Conservation (phyloP, 2,329 filamentous ascomycete species). For the Fusarium gaditjirri region DNA sequence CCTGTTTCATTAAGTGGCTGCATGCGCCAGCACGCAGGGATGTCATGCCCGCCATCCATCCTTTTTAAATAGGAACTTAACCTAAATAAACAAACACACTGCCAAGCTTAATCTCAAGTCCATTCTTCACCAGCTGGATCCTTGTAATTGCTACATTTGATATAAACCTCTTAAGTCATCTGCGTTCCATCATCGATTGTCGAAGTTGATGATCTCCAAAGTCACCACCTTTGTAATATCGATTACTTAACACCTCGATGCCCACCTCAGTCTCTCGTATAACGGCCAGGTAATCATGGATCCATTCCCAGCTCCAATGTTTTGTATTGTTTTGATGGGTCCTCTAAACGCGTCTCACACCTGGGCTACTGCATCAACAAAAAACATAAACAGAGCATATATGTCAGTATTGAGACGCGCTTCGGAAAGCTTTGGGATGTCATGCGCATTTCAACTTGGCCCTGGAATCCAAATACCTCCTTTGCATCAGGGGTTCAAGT, state of each 20-base stretch:
- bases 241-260: neutral
- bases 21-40: constrained; percentile 45
- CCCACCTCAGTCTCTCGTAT: constrained; percentile 10
- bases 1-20: constrained; percentile 48
- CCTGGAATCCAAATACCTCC: neutral
- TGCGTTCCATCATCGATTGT: constrained; percentile 32
- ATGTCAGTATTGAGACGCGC: constrained; percentile 15
- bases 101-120: constrained; percentile 43
- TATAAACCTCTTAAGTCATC: constrained; percentile 25
- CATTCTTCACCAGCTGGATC: constrained; percentile 36
- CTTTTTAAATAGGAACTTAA: constrained; percentile 38
- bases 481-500: neutral
- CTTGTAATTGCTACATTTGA: constrained; percentile 25
- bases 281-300: constrained; percentile 11
- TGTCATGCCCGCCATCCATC: constrained; percentile 45
- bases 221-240: neutral
- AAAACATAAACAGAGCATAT: constrained; percentile 31
- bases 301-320: constrained; percentile 20
- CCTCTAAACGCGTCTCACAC: constrained; percentile 30
- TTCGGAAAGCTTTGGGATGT: neutral
- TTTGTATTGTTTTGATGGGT: constrained; percentile 37
- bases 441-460: neutral
- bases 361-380: constrained; percentile 30
- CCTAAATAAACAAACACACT: constrained; percentile 33
- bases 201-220: constrained; percentile 10